These are phyloP conservation scores for Zanthoxylum bungeanum DNA, from an alignment of 345 rosid species.

Conservation along the genomic window DNA sequence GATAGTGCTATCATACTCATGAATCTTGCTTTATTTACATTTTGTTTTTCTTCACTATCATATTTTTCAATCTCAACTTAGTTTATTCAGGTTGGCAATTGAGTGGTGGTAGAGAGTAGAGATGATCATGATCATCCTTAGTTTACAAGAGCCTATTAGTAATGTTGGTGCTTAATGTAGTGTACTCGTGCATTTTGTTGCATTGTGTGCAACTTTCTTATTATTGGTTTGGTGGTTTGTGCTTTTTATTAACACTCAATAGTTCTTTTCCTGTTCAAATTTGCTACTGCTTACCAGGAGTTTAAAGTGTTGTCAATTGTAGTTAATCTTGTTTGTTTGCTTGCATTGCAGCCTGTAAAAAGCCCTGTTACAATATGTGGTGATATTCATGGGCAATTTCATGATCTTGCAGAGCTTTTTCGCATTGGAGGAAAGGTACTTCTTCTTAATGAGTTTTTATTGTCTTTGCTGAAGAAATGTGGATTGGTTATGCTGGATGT, in stretches of 20 bases:
- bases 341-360: conserved; percentile 71
- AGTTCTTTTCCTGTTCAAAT: background rate
- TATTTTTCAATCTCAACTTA: background rate
- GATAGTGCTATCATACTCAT: too few species aligned
- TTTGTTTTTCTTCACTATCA: background rate
- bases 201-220: background rate
- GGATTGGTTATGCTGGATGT: background rate
- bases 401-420: conserved; percentile 98
- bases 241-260: background rate
- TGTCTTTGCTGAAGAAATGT: background rate
- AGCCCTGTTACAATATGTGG: conserved; percentile 97
- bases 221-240: background rate
- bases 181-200: background rate
- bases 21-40: background rate
- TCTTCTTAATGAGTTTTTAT: conserved; percentile 2
- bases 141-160: background rate
- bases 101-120: too few species aligned
- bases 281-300: background rate
- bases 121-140: too few species aligned
- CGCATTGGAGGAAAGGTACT: conserved; percentile 93
- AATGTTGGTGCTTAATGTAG: background rate
- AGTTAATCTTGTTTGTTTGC: background rate
- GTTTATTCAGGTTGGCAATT: background rate
- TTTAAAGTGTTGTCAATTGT: background rate
- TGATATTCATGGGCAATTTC: conserved; percentile 96